These are phyloP conservation scores for Daedaleopsis nitida DNA, from an alignment of 768 basidiomycete species.

Conservation along the genomic window DNA sequence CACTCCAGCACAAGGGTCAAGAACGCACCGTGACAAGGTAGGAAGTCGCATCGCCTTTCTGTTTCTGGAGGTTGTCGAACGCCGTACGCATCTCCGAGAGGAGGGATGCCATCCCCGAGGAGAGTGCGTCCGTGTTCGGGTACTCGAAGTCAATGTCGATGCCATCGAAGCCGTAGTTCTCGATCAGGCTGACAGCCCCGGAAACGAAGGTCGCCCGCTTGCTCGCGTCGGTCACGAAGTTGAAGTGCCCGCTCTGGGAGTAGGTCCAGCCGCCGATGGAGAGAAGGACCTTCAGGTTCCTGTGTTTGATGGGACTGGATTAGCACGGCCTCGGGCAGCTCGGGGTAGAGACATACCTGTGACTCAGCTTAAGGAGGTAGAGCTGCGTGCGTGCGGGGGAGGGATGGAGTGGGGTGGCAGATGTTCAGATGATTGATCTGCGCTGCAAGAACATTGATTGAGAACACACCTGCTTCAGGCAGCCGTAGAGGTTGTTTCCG, in stretches of 20 bases:
- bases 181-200: slow-evolving; percentile 61
- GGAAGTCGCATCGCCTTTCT: slow-evolving; percentile 62
- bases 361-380: slow-evolving; percentile 59
- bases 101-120: slow-evolving; percentile 68
- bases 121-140: slow-evolving; percentile 57
- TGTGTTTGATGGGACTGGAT: slow-evolving; percentile 6
- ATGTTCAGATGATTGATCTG: not conserved
- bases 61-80: slow-evolving; percentile 55
- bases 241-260: slow-evolving; percentile 68
- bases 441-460: not conserved
- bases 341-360: slow-evolving; percentile 37
- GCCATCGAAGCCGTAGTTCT: slow-evolving; percentile 83
- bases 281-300: slow-evolving; percentile 53
- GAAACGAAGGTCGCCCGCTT: slow-evolving; percentile 59
- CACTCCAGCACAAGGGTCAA: not conserved
- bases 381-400: too few relatives aligned
- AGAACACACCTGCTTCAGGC: slow-evolving; percentile 67
- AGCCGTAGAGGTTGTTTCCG: slow-evolving; percentile 81
- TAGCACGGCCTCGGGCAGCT: not conserved
- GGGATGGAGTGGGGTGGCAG: not conserved
- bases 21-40: slow-evolving; percentile 55
- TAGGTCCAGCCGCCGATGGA: slow-evolving; percentile 71
- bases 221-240: slow-evolving; percentile 55
- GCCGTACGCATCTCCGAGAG: slow-evolving; percentile 62
- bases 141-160: slow-evolving; percentile 84